Evolutionary conservation across 202 grass and related monocot genomes (phyloP), one percentile per base, ranked within the genome.

Genomic region (Saccharum hybrid): DNA sequence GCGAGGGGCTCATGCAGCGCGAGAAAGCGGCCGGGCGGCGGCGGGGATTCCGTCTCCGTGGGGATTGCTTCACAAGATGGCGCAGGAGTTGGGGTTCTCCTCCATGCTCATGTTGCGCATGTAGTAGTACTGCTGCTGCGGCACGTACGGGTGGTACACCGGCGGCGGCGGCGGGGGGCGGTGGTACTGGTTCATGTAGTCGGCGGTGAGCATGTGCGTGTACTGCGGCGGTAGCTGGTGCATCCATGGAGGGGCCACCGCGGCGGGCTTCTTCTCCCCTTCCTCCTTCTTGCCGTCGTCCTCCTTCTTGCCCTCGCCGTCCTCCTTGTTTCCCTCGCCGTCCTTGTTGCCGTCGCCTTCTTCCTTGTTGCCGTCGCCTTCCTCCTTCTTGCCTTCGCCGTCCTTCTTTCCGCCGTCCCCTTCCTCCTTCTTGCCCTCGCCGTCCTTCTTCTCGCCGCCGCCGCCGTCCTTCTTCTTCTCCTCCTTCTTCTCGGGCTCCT

Each of bases 81-180:
- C 54, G 83, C 94, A 97, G 3, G 89, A 85, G 89, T 97, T 97
- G 0, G 94, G 94, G 80, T 97, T 97, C 77, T 97, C 94, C 82
- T 97, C 94, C 78, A 92, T 86, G 74, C 94, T 97, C 75, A 90
- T 85, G 74, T 93, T 94, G 3, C 89, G 81, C 10, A 83, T 65
- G 76, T 92, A 97, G 62, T 97, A 90, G 46, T 88, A 54, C 49
- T 31, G 85, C 71, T 26, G 28, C 62, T 26, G 26, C 61, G 59
- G 3, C 8, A 7, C 7, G 78, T 86, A 86, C 14, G 87, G 85
- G 66, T 71, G 80, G 59, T 70, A 3, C 0, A 40, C 7, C 63
- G 87, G 78, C 19, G 43, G 61, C 12, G 57, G 66, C 28, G 73
- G 83, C 16, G 38, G 37, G 8, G 68, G 83, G 6, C 81, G 85